Percentiles rank a stretch among this genome's conserved stretches.
These are phyloP conservation scores for Ustilago hordei DNA, from an alignment of 1,284 basidiomycete genomes.

Conservation along the genomic window DNA sequence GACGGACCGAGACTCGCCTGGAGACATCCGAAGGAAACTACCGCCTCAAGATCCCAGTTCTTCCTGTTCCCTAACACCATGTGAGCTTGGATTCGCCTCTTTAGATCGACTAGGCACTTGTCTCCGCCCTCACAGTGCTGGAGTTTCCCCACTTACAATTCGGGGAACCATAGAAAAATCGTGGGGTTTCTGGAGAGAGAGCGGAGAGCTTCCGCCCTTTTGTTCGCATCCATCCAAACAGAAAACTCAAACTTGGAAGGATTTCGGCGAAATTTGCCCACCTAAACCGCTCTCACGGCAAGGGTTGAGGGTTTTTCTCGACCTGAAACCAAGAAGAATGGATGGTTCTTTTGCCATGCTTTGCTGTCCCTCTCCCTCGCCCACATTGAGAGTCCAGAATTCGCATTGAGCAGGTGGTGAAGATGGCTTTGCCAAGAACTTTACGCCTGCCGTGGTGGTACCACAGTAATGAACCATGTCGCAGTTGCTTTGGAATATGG, in stretches of 20 bases:
- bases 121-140: not conserved
- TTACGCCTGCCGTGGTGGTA: not conserved
- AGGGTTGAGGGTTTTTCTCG: constrained; percentile 13
- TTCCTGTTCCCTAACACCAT: not conserved
- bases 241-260: not conserved
- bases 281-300: constrained; percentile 4
- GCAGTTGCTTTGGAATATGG: not conserved
- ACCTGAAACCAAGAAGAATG: not conserved
- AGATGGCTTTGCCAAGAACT: constrained; percentile 1
- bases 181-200: constrained; percentile 3
- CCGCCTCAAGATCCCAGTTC: not conserved
- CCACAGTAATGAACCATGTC: not conserved
- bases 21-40: constrained; percentile 8
- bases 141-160: not conserved
- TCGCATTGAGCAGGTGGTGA: not conserved
- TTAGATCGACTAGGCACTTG: not conserved
- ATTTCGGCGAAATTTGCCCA: constrained; percentile 16
- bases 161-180: not conserved
- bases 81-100: not conserved
- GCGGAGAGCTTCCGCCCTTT: constrained; percentile 6
- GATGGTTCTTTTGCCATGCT: constrained; percentile 9
- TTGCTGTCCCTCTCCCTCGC: not conserved
- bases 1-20: constrained; percentile 4
- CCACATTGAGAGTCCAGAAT: not conserved
- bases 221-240: not conserved